phyloP scores from a whole-genome alignment of 2,329 filamentous ascomycete species.

The Colletotrichum magnum region DNA sequence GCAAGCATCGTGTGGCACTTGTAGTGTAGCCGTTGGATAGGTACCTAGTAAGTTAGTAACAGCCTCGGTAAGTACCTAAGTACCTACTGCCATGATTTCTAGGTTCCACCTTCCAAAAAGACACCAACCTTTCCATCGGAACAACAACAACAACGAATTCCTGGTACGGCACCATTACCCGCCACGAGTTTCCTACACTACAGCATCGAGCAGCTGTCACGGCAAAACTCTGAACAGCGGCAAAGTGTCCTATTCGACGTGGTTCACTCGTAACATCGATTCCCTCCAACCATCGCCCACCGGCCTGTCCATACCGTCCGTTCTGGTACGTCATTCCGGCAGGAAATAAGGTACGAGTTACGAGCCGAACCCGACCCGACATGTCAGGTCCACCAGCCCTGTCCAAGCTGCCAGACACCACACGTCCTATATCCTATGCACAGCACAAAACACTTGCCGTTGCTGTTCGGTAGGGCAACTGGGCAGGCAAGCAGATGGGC shows the following conservation, averaged over 20 bases:
- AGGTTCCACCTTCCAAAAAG: too few species aligned
- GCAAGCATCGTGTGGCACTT: slow-evolving; percentile 10
- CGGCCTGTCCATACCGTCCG: background rate
- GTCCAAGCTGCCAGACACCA: slow-evolving; percentile 2
- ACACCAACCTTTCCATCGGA: too few species aligned
- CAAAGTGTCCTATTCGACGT: background rate
- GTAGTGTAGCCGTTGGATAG: background rate
- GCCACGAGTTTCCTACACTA: slow-evolving; percentile 4
- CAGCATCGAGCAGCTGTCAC: slow-evolving; percentile 3
- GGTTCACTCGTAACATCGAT: slow-evolving; percentile 13
- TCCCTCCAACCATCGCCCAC: background rate
- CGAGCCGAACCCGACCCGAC: slow-evolving; percentile 36
- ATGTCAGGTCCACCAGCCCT: slow-evolving; percentile 12
- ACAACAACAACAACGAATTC: background rate
- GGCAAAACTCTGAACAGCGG: background rate
- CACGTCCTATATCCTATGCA: background rate
- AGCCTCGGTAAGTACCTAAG: too few species aligned
- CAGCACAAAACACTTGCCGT: background rate
- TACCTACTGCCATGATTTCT: too few species aligned
- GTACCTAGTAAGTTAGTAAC: too few species aligned
- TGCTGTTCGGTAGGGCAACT: background rate
- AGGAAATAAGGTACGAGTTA: slow-evolving; percentile 31
- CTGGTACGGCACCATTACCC: background rate
- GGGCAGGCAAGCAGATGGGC: background rate
- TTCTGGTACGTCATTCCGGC: background rate